These are phyloP conservation scores for Aspergillus saccharolyticus DNA, from an alignment of 495 filamentous ascomycete species.

Conservation along the genomic window DNA sequence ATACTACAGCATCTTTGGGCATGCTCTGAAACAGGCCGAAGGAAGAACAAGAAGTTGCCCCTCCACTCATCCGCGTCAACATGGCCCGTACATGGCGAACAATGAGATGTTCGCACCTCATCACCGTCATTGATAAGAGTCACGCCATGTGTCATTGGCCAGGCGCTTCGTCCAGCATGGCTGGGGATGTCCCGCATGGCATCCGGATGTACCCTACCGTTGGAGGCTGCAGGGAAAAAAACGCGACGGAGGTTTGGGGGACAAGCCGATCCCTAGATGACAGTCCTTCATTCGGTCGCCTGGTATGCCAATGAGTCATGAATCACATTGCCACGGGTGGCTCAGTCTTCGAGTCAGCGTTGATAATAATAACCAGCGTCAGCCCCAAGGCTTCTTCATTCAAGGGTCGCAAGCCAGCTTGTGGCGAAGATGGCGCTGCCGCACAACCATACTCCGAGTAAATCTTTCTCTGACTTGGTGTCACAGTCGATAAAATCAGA, in stretches of 20 bases:
- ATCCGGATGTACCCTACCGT: neutral
- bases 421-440: neutral
- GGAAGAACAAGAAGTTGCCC: neutral
- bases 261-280: neutral
- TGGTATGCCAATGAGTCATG: constrained; percentile 1
- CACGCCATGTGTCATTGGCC: neutral
- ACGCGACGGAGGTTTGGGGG: neutral
- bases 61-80: neutral
- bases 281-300: neutral
- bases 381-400: neutral
- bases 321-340: constrained; percentile 1
- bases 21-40: neutral
- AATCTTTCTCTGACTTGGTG: neutral
- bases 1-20: neutral
- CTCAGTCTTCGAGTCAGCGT: neutral
- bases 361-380: constrained; percentile 1
- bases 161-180: neutral
- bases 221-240: constrained; percentile 1
- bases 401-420: neutral
- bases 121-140: neutral
- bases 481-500: neutral
- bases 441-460: neutral
- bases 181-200: neutral
- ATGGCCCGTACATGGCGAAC: neutral
- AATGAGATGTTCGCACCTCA: neutral